A percentile compares a stretch with the other conserved stretches of the same genome.
These are phyloP conservation scores for Theobroma grandiflorum DNA, from an alignment of 441 rosid species.

Conservation along the genomic window DNA sequence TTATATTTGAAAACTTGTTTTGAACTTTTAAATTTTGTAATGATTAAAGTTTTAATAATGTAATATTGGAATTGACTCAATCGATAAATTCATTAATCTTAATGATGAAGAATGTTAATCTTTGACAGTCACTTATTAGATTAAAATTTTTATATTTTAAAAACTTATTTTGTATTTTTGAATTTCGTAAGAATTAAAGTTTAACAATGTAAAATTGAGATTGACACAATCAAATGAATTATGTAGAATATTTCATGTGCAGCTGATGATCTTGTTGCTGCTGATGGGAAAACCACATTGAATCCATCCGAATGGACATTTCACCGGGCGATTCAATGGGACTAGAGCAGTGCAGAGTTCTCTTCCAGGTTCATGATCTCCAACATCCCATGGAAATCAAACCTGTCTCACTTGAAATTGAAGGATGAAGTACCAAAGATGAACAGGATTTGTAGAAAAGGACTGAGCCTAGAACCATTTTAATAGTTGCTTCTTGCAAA, in stretches of 20 bases:
- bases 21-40: too few relatives aligned
- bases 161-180: background rate
- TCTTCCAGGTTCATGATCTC: background rate
- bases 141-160: background rate
- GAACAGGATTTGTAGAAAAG: background rate
- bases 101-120: too few relatives aligned
- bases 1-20: too few relatives aligned
- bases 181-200: background rate
- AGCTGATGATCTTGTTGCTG: conserved; percentile 84
- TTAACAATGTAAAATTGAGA: too few relatives aligned
- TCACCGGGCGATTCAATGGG: conserved; percentile 81
- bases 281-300: conserved; percentile 74
- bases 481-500: conserved; percentile 9
- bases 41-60: too few relatives aligned
- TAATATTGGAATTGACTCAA: too few relatives aligned
- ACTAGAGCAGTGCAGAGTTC: conserved; percentile 36
- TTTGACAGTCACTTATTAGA: background rate
- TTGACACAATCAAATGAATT: too few relatives aligned
- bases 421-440: too few relatives aligned
- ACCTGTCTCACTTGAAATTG: too few relatives aligned
- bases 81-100: too few relatives aligned
- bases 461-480: background rate
- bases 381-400: too few relatives aligned
- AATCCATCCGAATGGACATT: conserved; percentile 90
- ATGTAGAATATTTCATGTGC: too few relatives aligned